phyloP scores from a whole-genome alignment of 495 filamentous ascomycete species.

The Talaromyces ruber region DNA sequence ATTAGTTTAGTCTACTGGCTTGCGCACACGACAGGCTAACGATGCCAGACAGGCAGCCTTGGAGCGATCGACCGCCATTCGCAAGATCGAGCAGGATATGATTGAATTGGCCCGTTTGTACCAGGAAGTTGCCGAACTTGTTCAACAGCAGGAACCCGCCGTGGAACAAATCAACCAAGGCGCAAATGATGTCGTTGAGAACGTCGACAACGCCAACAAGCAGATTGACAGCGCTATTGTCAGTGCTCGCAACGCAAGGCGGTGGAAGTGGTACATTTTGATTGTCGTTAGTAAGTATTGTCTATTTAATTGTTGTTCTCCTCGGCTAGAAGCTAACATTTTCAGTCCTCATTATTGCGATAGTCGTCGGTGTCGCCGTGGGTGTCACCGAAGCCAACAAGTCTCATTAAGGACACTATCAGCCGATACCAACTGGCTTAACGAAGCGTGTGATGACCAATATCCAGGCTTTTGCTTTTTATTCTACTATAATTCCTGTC shows the following conservation, averaged over 20 bases:
- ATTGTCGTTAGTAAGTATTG: slow-evolving; percentile 64
- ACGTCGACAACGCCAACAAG: slow-evolving; percentile 72
- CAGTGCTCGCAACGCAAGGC: slow-evolving; percentile 69
- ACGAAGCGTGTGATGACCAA: background rate
- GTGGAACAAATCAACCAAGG: slow-evolving; percentile 73
- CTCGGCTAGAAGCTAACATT: slow-evolving; percentile 1
- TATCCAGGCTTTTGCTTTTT: background rate
- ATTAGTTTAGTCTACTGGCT: slow-evolving; percentile 46
- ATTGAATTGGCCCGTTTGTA: slow-evolving; percentile 77
- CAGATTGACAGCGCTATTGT: slow-evolving; percentile 69
- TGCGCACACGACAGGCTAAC: slow-evolving; percentile 72
- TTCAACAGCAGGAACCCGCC: slow-evolving; percentile 72
- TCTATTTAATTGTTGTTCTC: background rate
- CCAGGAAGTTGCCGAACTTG: slow-evolving; percentile 72
- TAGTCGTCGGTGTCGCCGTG: slow-evolving; percentile 41
- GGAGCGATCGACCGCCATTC: slow-evolving; percentile 79
- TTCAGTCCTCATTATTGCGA: slow-evolving; percentile 41
- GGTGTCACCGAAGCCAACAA: slow-evolving; percentile 34
- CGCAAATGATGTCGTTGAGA: slow-evolving; percentile 66
- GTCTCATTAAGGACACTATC: background rate
- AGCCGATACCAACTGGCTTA: background rate
- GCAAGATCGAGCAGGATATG: slow-evolving; percentile 84
- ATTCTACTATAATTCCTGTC: background rate
- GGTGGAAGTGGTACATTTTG: slow-evolving; percentile 98
- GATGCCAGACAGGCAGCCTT: slow-evolving; percentile 66